Evolutionary conservation across 176 grass and related monocot species (phyloP), one percentile per base, ranked within the genome.

Genomic region (Zoysia pacifica): DNA sequence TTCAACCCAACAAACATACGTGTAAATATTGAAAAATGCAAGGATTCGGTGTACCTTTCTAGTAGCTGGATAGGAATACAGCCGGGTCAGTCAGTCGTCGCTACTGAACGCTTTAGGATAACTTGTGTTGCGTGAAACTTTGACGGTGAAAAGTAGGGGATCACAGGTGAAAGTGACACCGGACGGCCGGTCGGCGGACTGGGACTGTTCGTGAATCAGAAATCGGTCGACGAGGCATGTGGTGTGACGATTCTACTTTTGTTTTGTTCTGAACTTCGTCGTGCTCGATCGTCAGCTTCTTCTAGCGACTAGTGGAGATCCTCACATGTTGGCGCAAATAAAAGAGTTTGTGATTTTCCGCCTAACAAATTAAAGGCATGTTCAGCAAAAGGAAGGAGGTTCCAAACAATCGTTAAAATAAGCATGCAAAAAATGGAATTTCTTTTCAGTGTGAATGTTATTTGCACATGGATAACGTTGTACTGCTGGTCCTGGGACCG

Each of bases 361-460:
- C 87, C 83, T 78, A 82, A 78, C 73, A 47, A 73, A 82, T 28
- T 67, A 85, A 84, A 88, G 73, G 28, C 28, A 28, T 28, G 28
- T 28, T 28, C 28, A 28, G 28, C 16, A 3, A 48, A 38, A n/a
- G 28, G 28, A 55, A 20, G 19, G 7, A 8, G 12, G 13, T 20
- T 55, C 11, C 43, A 61, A 72, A 67, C 46, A 61, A 11, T 28
- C 9, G 39, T 14, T 58, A 42, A 6, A 47, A 28, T 28, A 28
- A 28, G 28, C 28, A 28, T 28, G 28, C 5, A 14, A 56, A 71
- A 70, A 77, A 46, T 1, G 10, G 56, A 72, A 72, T 58, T 11
- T 20, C 20, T 62, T 41, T 48, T 66, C 9, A 9, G 49, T 56
- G 41, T n/a, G 39, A 65, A 69, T 20, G 54, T 13, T 28, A 51